Percentiles rank a stretch among this genome's conserved stretches.
Evolutionary conservation across 2,329 filamentous ascomycete genomes (phyloP).

Genomic region (Teratosphaeria zuluensis): DNA sequence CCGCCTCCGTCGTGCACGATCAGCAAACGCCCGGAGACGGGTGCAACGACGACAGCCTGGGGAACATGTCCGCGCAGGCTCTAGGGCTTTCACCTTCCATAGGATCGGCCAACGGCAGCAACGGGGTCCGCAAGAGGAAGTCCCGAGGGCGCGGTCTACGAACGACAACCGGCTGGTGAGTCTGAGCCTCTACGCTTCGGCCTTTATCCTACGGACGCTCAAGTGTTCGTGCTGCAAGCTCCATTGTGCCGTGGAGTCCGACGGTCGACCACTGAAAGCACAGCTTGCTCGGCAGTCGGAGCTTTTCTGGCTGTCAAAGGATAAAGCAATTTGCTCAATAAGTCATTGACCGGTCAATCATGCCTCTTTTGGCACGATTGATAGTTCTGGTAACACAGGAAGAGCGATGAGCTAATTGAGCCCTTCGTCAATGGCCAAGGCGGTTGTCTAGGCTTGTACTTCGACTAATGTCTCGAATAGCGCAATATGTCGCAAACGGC

Average conservation of each 20-base stretch:
- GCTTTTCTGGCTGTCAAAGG: no score
- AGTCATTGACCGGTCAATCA: no score
- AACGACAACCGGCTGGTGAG: slow-evolving; percentile 16
- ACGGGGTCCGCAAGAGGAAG: slow-evolving; percentile 18
- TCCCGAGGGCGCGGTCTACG: slow-evolving; percentile 21
- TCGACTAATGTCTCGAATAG: slow-evolving; percentile 7
- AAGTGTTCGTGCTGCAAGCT: not conserved
- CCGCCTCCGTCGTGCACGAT: not conserved
- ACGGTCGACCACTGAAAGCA: no score
- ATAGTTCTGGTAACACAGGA: no score
- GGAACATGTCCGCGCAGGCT: not conserved
- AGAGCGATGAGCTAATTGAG: no score
- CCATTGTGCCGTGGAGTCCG: no score
- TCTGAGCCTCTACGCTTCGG: not conserved
- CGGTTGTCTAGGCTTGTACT: not conserved
- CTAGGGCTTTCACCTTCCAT: not conserved
- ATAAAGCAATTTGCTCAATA: no score
- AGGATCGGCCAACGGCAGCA: not conserved
- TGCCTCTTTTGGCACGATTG: no score
- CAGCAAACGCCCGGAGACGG: not conserved
- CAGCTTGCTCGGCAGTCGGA: no score
- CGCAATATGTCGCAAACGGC: slow-evolving; percentile 26
- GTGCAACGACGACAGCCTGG: not conserved
- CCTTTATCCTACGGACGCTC: no score
- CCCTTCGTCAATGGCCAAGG: not conserved